Evolutionary conservation across 2,329 filamentous ascomycete species (phyloP).

Genomic region (Nannizzia gypsea): DNA sequence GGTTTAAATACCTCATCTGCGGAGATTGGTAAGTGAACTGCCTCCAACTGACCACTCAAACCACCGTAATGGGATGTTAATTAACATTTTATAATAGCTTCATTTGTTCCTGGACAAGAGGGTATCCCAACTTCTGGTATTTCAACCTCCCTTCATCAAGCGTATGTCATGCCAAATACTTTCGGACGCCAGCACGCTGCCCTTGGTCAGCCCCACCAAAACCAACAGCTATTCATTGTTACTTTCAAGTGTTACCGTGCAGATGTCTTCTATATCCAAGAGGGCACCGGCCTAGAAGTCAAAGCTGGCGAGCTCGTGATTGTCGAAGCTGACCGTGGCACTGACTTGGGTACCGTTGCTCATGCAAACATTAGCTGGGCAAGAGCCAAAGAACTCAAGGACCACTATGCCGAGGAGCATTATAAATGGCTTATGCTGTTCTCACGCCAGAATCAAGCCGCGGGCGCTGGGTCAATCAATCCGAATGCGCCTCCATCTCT

Average conservation of each 20-base stretch:
- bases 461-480: constrained; percentile 29
- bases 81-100: constrained; percentile 21
- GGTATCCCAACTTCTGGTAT: constrained; percentile 26
- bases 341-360: constrained; percentile 85
- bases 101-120: constrained; percentile 33
- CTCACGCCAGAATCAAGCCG: constrained; percentile 56
- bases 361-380: constrained; percentile 80
- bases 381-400: constrained; percentile 76
- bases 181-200: constrained; percentile 30
- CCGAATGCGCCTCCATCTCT: constrained; percentile 49
- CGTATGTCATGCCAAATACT: constrained; percentile 28
- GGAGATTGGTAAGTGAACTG: constrained; percentile 33
- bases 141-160: constrained; percentile 28
- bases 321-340: constrained; percentile 91
- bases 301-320: constrained; percentile 91
- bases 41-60: background rate
- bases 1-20: constrained; percentile 27
- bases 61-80: background rate
- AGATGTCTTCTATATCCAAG: constrained; percentile 94
- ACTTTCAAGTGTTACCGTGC: constrained; percentile 93
- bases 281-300: constrained; percentile 82
- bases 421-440: constrained; percentile 99
- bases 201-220: constrained; percentile 28
- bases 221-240: constrained; percentile 62
- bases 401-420: constrained; percentile 86